Evolutionary conservation across 2,329 filamentous ascomycete genomes (phyloP).

Genomic region (Aspergillus sp.): DNA sequence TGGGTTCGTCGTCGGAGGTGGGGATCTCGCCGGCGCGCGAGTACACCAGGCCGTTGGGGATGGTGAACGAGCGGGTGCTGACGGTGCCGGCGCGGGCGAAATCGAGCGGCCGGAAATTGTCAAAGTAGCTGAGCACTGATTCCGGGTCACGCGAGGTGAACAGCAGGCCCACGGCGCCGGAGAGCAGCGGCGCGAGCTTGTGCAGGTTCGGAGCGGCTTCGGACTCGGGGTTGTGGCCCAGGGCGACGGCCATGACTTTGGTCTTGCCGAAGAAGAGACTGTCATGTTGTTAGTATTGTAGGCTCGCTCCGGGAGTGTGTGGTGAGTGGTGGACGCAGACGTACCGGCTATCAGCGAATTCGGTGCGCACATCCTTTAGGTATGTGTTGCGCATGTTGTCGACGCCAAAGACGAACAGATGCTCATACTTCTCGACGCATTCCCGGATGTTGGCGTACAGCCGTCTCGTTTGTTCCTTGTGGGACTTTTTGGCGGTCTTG

Average conservation of each 20-base stretch:
- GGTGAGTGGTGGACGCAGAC: constrained; percentile 23
- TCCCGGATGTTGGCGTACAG: constrained; percentile 88
- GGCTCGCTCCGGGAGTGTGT: neutral
- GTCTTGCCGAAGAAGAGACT: constrained; percentile 99
- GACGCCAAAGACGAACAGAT: constrained; percentile 90
- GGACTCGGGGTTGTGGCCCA: constrained; percentile 74
- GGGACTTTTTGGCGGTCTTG: constrained; percentile 86
- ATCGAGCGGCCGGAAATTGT: constrained; percentile 71
- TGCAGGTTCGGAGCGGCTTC: constrained; percentile 78
- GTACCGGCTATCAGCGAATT: constrained; percentile 81
- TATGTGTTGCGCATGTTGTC: constrained; percentile 99
- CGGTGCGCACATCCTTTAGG: constrained; percentile 82
- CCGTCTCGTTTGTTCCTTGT: constrained; percentile 82
- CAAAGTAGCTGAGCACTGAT: constrained; percentile 71
- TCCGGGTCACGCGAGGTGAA: constrained; percentile 76
- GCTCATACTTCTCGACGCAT: constrained; percentile 78
- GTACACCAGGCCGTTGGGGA: constrained; percentile 82
- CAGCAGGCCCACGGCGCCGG: constrained; percentile 83
- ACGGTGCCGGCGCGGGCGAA: constrained; percentile 84
- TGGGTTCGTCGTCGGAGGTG: constrained; percentile 75
- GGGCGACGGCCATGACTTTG: constrained; percentile 95
- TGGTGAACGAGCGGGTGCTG: constrained; percentile 71
- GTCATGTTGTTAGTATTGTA: constrained; percentile 7
- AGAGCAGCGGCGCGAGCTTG: constrained; percentile 66
- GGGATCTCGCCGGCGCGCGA: constrained; percentile 75